Percentiles rank a stretch among this genome's conserved stretches.
Conservation (phyloP, 345 rosid species). For the Eucalyptus albens region DNA sequence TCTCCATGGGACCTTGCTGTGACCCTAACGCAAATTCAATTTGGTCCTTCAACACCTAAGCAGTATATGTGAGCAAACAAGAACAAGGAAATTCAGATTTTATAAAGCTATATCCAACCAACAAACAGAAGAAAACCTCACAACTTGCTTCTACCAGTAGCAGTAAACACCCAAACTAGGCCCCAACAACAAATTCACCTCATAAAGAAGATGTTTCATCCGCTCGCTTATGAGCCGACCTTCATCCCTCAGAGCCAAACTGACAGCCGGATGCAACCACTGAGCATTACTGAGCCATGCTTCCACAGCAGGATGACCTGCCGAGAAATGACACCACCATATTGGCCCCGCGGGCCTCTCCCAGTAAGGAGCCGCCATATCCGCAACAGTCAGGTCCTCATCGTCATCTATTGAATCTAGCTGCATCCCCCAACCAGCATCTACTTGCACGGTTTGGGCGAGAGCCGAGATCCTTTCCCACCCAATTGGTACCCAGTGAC, state of each 20-base stretch:
- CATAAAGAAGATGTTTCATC: conserved; percentile 88
- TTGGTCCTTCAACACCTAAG: background rate
- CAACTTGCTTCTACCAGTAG: background rate
- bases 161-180: background rate
- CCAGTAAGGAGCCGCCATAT: conserved; percentile 95
- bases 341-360: conserved; percentile 76
- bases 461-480: conserved; percentile 83
- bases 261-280: conserved; percentile 97
- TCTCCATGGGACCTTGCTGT: background rate
- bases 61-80: background rate
- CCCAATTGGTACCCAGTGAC: conserved; percentile 86
- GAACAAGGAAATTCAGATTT: background rate
- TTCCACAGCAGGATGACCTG: conserved; percentile 44
- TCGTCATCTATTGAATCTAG: conserved; percentile 39
- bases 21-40: background rate
- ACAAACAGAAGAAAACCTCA: background rate
- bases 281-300: conserved; percentile 66
- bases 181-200: conserved; percentile 21
- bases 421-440: conserved; percentile 48
- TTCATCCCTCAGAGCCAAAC: conserved; percentile 86
- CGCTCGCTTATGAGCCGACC: conserved; percentile 79
- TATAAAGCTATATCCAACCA: background rate
- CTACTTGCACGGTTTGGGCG: conserved; percentile 49
- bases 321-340: conserved; percentile 94
- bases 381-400: conserved; percentile 66